Evolutionary conservation across 2,329 filamentous ascomycete species (phyloP).

Genomic region (Dryadomyces sulphureus): DNA sequence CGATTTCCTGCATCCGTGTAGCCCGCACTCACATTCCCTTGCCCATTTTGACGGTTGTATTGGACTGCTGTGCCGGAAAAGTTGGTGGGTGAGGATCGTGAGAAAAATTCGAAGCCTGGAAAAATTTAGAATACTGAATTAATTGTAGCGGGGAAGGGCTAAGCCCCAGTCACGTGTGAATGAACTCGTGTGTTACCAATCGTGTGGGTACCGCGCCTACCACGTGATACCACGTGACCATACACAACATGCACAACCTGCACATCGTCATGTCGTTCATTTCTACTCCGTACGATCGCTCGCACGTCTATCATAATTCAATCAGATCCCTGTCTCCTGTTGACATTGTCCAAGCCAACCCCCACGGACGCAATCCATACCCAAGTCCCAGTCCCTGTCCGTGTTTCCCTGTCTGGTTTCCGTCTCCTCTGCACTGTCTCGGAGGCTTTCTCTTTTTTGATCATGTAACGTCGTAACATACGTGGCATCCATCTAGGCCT

Average conservation of each 20-base stretch:
- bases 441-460: too few relatives aligned
- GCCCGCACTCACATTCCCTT: conserved; percentile 36
- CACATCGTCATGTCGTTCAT: background rate
- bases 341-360: too few relatives aligned
- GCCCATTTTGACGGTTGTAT: conserved; percentile 27
- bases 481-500: background rate
- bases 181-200: too few relatives aligned
- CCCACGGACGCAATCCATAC: too few relatives aligned
- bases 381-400: too few relatives aligned
- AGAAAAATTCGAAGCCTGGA: background rate
- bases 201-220: background rate
- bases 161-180: too few relatives aligned
- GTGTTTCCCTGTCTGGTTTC: too few relatives aligned
- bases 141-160: background rate
- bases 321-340: background rate
- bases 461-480: too few relatives aligned
- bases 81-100: conserved; percentile 4
- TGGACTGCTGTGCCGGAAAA: conserved; percentile 18
- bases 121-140: conserved; percentile 2
- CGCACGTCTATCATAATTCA: background rate
- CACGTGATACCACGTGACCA: background rate
- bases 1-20: background rate
- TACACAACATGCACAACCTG: background rate
- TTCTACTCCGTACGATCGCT: background rate
- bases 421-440: too few relatives aligned